These are phyloP conservation scores for Phellinidium pouzarii DNA, from an alignment of 1,284 basidiomycete genomes.

Conservation along the genomic window DNA sequence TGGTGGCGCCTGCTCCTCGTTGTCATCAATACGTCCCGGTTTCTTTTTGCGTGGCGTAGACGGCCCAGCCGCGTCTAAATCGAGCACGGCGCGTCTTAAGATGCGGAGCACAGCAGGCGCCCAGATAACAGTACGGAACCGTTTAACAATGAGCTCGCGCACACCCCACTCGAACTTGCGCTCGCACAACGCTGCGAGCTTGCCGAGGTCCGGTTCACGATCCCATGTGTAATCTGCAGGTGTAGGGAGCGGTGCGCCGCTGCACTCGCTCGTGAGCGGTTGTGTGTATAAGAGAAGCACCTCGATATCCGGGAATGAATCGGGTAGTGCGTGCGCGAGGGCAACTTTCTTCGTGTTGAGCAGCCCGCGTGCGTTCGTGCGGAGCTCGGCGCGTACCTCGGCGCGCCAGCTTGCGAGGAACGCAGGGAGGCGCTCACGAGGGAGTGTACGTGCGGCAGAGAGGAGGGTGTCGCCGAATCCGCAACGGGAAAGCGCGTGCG, in stretches of 20 bases:
- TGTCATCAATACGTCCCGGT: constrained; percentile 18
- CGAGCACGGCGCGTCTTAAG: constrained; percentile 49
- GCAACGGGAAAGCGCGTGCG: constrained; percentile 62
- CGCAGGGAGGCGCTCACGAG: constrained; percentile 38
- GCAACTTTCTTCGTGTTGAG: constrained; percentile 53
- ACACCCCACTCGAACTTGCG: constrained; percentile 88
- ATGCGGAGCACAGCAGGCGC: constrained; percentile 58
- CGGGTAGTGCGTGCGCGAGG: constrained; percentile 54
- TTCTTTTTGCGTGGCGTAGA: constrained; percentile 37
- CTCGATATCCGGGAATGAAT: constrained; percentile 59
- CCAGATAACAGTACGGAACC: constrained; percentile 75
- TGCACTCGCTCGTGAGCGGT: constrained; percentile 63
- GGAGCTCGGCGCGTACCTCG: constrained; percentile 60
- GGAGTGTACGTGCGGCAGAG: constrained; percentile 47
- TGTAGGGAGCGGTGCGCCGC: constrained; percentile 28
- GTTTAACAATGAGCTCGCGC: constrained; percentile 67
- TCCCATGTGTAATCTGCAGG: constrained; percentile 38
- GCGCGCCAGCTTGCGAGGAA: constrained; percentile 63
- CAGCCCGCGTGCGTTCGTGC: constrained; percentile 58
- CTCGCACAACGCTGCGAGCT: constrained; percentile 73
- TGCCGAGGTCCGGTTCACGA: constrained; percentile 64
- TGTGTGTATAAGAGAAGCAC: constrained; percentile 68
- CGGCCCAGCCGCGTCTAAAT: constrained; percentile 33
- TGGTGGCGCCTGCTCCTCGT: constrained; percentile 1
- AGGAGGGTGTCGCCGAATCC: constrained; percentile 68